Conservation (phyloP, 2,329 filamentous ascomycete species). For the Incumbomyces delicatus region DNA sequence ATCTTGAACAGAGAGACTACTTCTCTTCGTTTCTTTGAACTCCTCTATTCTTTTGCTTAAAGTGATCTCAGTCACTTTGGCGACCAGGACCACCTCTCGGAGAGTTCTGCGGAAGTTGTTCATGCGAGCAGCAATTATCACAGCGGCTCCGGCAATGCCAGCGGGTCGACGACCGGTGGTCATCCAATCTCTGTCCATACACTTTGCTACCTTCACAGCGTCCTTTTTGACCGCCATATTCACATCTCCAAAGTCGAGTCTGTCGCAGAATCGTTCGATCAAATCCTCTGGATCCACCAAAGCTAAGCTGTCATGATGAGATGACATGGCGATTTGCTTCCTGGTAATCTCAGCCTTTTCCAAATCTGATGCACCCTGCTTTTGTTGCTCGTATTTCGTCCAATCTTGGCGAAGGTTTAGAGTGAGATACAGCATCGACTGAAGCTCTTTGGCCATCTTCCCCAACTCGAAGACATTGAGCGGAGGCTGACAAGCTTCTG, state of each 20-base stretch:
- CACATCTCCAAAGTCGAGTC: conserved; percentile 82
- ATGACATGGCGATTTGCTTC: background rate
- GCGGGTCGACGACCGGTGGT: conserved; percentile 85
- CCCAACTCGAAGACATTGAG: conserved; percentile 91
- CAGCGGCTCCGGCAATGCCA: conserved; percentile 84
- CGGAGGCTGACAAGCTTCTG: conserved; percentile 46
- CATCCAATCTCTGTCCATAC: conserved; percentile 98
- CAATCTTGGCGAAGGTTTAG: conserved; percentile 18
- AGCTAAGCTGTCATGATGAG: conserved; percentile 29
- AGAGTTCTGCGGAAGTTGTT: conserved; percentile 94
- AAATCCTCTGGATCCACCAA: conserved; percentile 77
- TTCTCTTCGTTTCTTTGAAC: conserved; percentile 78
- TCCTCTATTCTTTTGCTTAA: conserved; percentile 86
- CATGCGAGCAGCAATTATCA: conserved; percentile 92
- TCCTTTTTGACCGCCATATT: conserved; percentile 68
- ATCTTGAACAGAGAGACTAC: conserved; percentile 75
- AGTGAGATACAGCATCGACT: conserved; percentile 45
- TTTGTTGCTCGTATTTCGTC: conserved; percentile 18
- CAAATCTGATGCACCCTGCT: conserved; percentile 1
- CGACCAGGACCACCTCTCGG: conserved; percentile 92
- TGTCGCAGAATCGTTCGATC: conserved; percentile 81
- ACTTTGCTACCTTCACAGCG: conserved; percentile 73
- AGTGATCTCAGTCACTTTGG: conserved; percentile 90
- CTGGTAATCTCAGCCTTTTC: background rate
- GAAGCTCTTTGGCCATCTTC: conserved; percentile 75